These are phyloP conservation scores for Teunomyces tritomae DNA, from an alignment of 805 yeast genomes.

Conservation along the genomic window DNA sequence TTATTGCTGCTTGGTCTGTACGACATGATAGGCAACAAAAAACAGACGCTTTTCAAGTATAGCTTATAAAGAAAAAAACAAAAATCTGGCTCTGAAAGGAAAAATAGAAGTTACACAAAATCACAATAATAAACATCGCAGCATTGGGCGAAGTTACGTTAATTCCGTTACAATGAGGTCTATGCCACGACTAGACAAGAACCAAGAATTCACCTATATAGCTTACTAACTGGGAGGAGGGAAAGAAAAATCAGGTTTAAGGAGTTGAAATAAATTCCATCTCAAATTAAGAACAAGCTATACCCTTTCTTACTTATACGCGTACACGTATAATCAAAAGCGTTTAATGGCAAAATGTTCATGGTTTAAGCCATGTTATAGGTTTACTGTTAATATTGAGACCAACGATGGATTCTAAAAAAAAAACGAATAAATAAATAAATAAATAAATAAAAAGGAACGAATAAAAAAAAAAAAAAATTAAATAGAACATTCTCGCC, in stretches of 20 bases:
- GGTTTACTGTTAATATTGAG: background rate
- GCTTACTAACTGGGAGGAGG: background rate
- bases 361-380: background rate
- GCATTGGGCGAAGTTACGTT: background rate
- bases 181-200: too few species aligned
- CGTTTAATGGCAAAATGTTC: too few species aligned
- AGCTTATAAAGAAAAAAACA: background rate
- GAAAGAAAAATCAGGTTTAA: background rate
- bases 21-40: conserved; percentile 20
- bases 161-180: too few species aligned
- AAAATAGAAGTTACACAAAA: background rate
- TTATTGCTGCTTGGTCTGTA: conserved; percentile 24
- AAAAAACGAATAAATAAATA: too few species aligned
- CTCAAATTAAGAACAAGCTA: too few species aligned
- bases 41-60: background rate
- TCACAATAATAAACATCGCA: background rate
- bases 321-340: too few species aligned
- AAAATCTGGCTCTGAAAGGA: background rate
- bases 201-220: background rate
- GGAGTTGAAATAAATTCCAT: too few species aligned
- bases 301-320: too few species aligned
- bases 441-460: too few species aligned
- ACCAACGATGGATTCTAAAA: background rate
- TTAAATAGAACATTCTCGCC: too few species aligned
- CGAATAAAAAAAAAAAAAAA: too few species aligned